Percentiles rank a stretch among this genome's conserved stretches.
Conservation (phyloP, 1,284 basidiomycete genomes). For the Dichomitus squalens region DNA sequence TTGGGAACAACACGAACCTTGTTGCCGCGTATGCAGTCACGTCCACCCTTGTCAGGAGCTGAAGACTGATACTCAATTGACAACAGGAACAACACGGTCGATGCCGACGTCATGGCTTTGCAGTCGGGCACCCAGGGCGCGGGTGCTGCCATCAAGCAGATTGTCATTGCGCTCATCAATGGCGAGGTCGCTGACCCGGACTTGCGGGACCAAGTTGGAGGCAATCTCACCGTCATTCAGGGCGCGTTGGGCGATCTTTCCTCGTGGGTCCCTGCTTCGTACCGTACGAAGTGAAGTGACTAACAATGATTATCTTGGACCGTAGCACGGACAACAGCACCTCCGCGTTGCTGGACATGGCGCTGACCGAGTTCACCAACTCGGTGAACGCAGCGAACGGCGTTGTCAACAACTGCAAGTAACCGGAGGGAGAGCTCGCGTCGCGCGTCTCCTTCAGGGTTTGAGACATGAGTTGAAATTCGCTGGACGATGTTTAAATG, state of each 20-base stretch:
- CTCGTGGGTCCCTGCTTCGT: slow-evolving; percentile 8
- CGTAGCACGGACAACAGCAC: slow-evolving; percentile 11
- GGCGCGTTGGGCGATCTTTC: slow-evolving; percentile 10
- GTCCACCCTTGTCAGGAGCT: too few species aligned
- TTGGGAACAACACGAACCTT: slow-evolving; percentile 11
- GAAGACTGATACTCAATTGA: neutral
- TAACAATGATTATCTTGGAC: neutral
- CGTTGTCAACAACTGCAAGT: slow-evolving; percentile 20
- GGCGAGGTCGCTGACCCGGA: slow-evolving; percentile 9
- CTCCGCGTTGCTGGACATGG: slow-evolving; percentile 2
- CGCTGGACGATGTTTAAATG: neutral
- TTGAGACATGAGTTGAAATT: too few species aligned
- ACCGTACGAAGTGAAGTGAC: too few species aligned
- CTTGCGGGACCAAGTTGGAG: slow-evolving; percentile 12
- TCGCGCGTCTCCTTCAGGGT: too few species aligned
- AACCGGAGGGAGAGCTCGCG: neutral
- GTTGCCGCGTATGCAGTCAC: slow-evolving; percentile 9
- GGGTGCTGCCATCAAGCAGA: slow-evolving; percentile 10
- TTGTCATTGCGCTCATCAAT: slow-evolving; percentile 12
- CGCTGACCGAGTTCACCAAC: slow-evolving; percentile 11
- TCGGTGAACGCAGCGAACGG: slow-evolving; percentile 12
- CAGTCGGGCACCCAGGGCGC: slow-evolving; percentile 10
- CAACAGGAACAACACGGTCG: slow-evolving; percentile 5
- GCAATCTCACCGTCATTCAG: slow-evolving; percentile 11
- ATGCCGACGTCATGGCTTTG: slow-evolving; percentile 8